phyloP scores from a whole-genome alignment of 192 early-diverging fungal genomes.

The Phlyctochytrium planicorne region DNA sequence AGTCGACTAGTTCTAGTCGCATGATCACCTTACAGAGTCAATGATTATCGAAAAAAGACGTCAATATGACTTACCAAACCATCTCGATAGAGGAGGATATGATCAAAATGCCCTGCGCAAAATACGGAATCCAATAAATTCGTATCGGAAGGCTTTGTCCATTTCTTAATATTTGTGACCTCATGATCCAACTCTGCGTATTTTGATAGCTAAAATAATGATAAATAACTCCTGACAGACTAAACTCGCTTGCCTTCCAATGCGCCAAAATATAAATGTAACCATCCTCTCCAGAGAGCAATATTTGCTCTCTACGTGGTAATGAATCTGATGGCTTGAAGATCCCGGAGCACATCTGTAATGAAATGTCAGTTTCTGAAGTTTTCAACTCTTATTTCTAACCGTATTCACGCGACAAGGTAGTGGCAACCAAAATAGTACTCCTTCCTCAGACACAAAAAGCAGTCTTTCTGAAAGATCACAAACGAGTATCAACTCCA shows the following conservation, averaged over 20 bases:
- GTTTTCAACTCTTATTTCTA: too few relatives aligned
- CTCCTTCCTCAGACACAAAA: not conserved
- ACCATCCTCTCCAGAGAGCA: not conserved
- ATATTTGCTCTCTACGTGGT: too few relatives aligned
- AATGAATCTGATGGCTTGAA: too few relatives aligned
- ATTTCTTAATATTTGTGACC: too few relatives aligned
- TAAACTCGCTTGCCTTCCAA: too few relatives aligned
- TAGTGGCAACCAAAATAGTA: not conserved
- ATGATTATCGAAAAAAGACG: not conserved
- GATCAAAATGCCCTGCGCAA: not conserved
- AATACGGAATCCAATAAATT: not conserved
- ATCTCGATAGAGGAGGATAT: not conserved
- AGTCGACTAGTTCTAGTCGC: not conserved
- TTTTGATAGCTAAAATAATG: too few relatives aligned
- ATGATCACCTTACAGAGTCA: not conserved
- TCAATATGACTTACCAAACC: not conserved
- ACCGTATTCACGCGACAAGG: constrained; percentile 1
- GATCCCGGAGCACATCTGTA: too few relatives aligned
- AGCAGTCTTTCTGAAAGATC: not conserved
- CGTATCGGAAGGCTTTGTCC: too few relatives aligned
- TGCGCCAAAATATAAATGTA: not conserved
- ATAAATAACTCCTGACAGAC: too few relatives aligned
- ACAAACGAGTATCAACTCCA: not conserved
- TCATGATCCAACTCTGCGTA: too few relatives aligned
- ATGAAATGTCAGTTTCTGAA: too few relatives aligned